These are phyloP conservation scores for Radiomyces spectabilis DNA, from an alignment of 192 early-diverging fungal genomes.

Conservation along the genomic window DNA sequence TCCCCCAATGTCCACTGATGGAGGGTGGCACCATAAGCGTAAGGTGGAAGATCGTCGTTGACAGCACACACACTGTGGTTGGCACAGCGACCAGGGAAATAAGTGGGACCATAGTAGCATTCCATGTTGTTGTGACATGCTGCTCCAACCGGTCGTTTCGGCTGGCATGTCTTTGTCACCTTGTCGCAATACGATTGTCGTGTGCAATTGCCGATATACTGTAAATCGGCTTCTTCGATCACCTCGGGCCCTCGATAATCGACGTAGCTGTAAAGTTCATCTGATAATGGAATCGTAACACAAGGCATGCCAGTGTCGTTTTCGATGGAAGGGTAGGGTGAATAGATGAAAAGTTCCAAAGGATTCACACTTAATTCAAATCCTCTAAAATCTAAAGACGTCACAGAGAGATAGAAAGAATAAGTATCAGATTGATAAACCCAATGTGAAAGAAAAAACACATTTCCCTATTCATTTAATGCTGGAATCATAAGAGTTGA, in stretches of 20 bases:
- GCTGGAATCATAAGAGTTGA: not conserved
- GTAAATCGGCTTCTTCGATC: conserved; percentile 15
- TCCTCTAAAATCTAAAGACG: conserved; percentile 2
- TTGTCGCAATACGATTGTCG: conserved; percentile 22
- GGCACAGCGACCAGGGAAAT: conserved; percentile 19
- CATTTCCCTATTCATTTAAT: not conserved
- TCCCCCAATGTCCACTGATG: conserved; percentile 18
- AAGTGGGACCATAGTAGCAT: conserved; percentile 12
- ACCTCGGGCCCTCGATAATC: conserved; percentile 20
- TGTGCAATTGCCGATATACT: conserved; percentile 26
- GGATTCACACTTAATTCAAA: conserved; percentile 18
- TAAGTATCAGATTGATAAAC: not conserved
- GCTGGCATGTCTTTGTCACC: conserved; percentile 22
- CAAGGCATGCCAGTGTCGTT: conserved; percentile 27
- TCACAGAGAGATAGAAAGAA: no score
- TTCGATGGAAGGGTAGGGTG: not conserved
- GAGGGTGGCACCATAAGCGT: conserved; percentile 5
- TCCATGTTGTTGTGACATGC: conserved; percentile 19
- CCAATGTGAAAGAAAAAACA: not conserved
- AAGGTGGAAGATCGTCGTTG: conserved; percentile 11
- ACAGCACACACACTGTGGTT: conserved; percentile 9
- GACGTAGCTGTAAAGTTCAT: conserved; percentile 21
- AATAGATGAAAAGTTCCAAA: conserved; percentile 12
- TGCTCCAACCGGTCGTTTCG: conserved; percentile 16
- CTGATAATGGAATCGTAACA: conserved; percentile 10